phyloP scores from a whole-genome alignment of 2,329 filamentous ascomycete species.

The Venturia nashicola region DNA sequence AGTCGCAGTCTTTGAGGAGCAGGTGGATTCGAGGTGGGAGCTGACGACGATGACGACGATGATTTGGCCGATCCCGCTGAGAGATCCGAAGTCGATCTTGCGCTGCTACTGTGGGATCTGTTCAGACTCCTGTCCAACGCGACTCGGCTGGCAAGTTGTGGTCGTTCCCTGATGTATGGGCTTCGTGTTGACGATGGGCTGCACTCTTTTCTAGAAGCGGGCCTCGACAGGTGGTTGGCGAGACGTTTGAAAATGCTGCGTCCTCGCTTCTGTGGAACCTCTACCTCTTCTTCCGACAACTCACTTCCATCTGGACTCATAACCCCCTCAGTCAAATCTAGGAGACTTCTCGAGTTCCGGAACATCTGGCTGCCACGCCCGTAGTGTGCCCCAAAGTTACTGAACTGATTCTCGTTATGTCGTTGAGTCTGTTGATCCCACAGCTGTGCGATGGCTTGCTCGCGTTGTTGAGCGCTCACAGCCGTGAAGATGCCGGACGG shows the following conservation, averaged over 20 bases:
- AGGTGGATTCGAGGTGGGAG: not conserved
- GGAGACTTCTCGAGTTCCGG: not conserved
- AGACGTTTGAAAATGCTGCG: not conserved
- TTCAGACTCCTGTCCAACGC: not conserved
- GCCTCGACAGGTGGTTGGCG: not conserved
- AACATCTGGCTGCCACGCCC: not conserved
- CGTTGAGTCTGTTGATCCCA: constrained; percentile 1
- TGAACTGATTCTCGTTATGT: not conserved
- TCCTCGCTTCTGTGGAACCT: not conserved
- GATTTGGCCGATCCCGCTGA: not conserved
- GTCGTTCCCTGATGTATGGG: not conserved
- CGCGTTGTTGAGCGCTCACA: not conserved
- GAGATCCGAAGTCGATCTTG: not conserved
- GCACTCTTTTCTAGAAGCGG: not conserved
- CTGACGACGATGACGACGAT: not conserved
- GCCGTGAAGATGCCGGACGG: not conserved
- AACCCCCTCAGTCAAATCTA: not conserved
- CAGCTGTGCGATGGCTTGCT: not conserved
- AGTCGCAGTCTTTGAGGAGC: not conserved
- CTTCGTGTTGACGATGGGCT: not conserved
- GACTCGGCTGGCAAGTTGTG: not conserved
- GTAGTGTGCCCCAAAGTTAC: not conserved
- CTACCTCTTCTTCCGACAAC: not conserved
- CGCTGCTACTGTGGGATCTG: constrained; percentile 1
- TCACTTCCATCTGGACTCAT: not conserved